Evolutionary conservation across 2,329 filamentous ascomycete genomes (phyloP).

Genomic region (Ceratocystis colombiana): DNA sequence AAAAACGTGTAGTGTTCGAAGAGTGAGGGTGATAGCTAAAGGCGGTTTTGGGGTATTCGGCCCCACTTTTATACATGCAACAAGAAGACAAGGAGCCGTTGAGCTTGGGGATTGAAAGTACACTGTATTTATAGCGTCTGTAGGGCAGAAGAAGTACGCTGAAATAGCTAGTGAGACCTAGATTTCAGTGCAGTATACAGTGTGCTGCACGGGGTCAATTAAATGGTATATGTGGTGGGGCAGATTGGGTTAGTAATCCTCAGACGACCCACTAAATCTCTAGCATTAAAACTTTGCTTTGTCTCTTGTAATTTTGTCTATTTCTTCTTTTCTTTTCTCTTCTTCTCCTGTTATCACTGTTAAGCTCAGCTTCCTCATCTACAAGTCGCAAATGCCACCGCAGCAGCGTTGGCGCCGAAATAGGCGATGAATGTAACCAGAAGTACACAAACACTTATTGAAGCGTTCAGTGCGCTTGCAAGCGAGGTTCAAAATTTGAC

Average conservation of each 20-base stretch:
- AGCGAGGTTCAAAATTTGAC: conserved; percentile 54
- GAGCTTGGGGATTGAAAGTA: neutral
- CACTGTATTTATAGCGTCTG: conserved; percentile 1
- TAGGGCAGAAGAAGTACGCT: neutral
- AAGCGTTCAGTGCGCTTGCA: conserved; percentile 55
- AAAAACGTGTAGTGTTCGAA: neutral
- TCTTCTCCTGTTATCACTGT: conserved; percentile 23
- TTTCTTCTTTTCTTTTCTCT: conserved; percentile 26
- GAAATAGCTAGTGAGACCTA: neutral
- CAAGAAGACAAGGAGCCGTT: neutral
- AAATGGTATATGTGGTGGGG: neutral
- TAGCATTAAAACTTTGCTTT: conserved; percentile 22
- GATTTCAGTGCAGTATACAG: neutral
- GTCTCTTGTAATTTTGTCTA: conserved; percentile 12
- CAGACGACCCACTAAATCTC: conserved; percentile 23
- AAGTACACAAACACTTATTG: conserved; percentile 46
- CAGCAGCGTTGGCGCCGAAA: conserved; percentile 24
- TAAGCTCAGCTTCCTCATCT: neutral
- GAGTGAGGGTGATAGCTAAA: neutral
- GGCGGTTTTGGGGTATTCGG: neutral
- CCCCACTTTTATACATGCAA: neutral
- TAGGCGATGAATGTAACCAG: conserved; percentile 25
- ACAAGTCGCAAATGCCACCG: conserved; percentile 23
- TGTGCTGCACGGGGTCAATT: neutral
- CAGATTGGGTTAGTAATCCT: conserved; percentile 13